These are phyloP conservation scores for Scedosporium apiospermum DNA, from an alignment of 2,329 filamentous ascomycete species.

Conservation along the genomic window DNA sequence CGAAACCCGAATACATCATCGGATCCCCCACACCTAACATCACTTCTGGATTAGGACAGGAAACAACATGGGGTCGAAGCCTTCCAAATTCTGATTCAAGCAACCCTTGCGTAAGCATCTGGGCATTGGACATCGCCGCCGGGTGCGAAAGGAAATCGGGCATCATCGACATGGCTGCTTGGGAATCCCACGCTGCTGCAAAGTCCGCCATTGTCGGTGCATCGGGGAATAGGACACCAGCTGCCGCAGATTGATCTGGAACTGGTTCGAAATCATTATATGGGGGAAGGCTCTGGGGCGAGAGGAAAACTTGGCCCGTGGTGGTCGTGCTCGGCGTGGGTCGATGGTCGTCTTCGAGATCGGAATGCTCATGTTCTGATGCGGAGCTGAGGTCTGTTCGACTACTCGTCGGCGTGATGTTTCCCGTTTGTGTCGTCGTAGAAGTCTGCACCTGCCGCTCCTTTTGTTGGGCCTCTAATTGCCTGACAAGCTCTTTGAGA, in stretches of 20 bases:
- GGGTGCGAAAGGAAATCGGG: slow-evolving; percentile 34
- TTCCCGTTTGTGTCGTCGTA: slow-evolving; percentile 15
- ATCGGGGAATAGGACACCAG: slow-evolving; percentile 23
- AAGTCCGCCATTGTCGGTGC: slow-evolving; percentile 23
- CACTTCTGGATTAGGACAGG: slow-evolving; percentile 41
- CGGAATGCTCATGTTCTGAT: slow-evolving; percentile 45
- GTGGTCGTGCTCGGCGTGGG: slow-evolving; percentile 38
- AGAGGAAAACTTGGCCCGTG: slow-evolving; percentile 34
- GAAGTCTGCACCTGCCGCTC: slow-evolving; percentile 24
- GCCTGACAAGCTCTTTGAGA: slow-evolving; percentile 44
- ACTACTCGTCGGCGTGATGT: slow-evolving; percentile 14
- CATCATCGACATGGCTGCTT: slow-evolving; percentile 12
- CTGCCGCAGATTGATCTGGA: slow-evolving; percentile 17
- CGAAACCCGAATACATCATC: slow-evolving; percentile 48
- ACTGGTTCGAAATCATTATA: slow-evolving; percentile 31
- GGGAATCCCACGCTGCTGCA: slow-evolving; percentile 16
- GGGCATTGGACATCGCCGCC: slow-evolving; percentile 29
- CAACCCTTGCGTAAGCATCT: slow-evolving; percentile 39
- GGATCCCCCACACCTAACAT: slow-evolving; percentile 50
- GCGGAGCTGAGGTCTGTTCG: slow-evolving; percentile 31
- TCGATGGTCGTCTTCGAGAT: slow-evolving; percentile 46
- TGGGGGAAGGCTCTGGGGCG: slow-evolving; percentile 40
- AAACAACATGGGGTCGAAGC: slow-evolving; percentile 46
- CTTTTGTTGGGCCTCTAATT: slow-evolving; percentile 39
- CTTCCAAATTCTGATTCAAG: slow-evolving; percentile 43